phyloP scores from a whole-genome alignment of 1,284 basidiomycete species.

The Lentinula novae-zelandiae region DNA sequence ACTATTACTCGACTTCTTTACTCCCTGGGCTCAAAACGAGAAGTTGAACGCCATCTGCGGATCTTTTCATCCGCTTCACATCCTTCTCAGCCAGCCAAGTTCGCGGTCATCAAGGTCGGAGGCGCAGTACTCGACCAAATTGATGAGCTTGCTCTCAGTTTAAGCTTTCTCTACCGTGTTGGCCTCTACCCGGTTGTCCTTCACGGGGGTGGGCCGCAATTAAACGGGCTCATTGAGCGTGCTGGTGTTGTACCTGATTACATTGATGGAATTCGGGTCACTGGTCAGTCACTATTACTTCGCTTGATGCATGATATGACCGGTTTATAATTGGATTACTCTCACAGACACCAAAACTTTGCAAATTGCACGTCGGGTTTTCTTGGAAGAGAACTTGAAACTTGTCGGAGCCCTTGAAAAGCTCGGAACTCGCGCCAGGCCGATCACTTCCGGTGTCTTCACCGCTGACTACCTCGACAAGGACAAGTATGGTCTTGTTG shows the following conservation, averaged over 20 bases:
- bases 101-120: slow-evolving; percentile 93
- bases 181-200: slow-evolving; percentile 93
- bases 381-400: slow-evolving; percentile 92
- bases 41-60: slow-evolving; percentile 93
- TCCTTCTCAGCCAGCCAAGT: slow-evolving; percentile 80
- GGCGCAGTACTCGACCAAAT: slow-evolving; percentile 89
- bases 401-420: slow-evolving; percentile 88
- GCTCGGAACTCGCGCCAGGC: slow-evolving; percentile 90
- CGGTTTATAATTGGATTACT: background rate
- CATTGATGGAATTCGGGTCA: slow-evolving; percentile 93
- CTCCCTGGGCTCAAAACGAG: slow-evolving; percentile 92
- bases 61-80: slow-evolving; percentile 92
- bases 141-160: slow-evolving; percentile 87
- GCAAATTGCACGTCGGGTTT: slow-evolving; percentile 89
- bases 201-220: slow-evolving; percentile 92
- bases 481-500: slow-evolving; percentile 92
- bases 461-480: slow-evolving; percentile 93
- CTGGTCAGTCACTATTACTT: slow-evolving; percentile 49
- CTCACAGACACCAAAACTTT: slow-evolving; percentile 83
- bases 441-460: slow-evolving; percentile 95
- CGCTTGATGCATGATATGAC: background rate
- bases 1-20: slow-evolving; percentile 92
- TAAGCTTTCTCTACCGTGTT: slow-evolving; percentile 92
- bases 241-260: slow-evolving; percentile 93
- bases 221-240: slow-evolving; percentile 87